These are phyloP conservation scores for Dentipellis sp. DNA, from an alignment of 768 basidiomycete genomes.

Conservation along the genomic window DNA sequence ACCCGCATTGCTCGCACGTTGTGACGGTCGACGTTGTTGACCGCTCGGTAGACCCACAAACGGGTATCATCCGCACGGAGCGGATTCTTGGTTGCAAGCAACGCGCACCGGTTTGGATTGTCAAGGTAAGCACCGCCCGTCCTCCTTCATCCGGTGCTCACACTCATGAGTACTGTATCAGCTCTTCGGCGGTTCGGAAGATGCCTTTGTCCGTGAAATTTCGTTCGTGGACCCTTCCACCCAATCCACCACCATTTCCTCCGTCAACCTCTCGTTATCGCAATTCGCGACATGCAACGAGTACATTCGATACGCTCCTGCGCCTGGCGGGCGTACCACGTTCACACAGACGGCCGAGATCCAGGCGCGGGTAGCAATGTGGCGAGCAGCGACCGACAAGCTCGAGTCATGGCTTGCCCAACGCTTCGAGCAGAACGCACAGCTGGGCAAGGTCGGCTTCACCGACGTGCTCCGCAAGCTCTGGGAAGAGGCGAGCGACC, in stretches of 20 bases:
- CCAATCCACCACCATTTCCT: slow-evolving; percentile 76
- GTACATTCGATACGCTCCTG: slow-evolving; percentile 77
- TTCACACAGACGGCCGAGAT: slow-evolving; percentile 92
- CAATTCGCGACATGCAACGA: slow-evolving; percentile 92
- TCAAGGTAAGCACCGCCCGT: slow-evolving; percentile 53
- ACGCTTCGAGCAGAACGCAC: slow-evolving; percentile 89
- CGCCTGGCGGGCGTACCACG: slow-evolving; percentile 49
- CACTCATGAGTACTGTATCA: slow-evolving; percentile 21
- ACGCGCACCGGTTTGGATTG: slow-evolving; percentile 85
- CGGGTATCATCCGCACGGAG: slow-evolving; percentile 88
- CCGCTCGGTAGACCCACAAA: slow-evolving; percentile 71
- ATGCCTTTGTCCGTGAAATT: slow-evolving; percentile 91
- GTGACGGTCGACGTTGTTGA: slow-evolving; percentile 82
- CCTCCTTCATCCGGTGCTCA: background rate
- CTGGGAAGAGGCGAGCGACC: slow-evolving; percentile 63
- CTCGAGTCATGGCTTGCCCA: slow-evolving; percentile 82
- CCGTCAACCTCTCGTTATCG: slow-evolving; percentile 90
- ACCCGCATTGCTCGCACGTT: slow-evolving; percentile 85
- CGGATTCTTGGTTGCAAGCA: slow-evolving; percentile 87
- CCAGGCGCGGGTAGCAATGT: slow-evolving; percentile 71
- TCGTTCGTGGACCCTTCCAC: slow-evolving; percentile 84
- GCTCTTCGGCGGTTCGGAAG: slow-evolving; percentile 89
- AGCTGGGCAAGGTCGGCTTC: slow-evolving; percentile 81
- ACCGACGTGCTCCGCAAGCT: slow-evolving; percentile 77
- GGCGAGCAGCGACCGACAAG: slow-evolving; percentile 74